phyloP scores from a whole-genome alignment of 2,329 filamentous ascomycete species.

The Talaromyces sp. region DNA sequence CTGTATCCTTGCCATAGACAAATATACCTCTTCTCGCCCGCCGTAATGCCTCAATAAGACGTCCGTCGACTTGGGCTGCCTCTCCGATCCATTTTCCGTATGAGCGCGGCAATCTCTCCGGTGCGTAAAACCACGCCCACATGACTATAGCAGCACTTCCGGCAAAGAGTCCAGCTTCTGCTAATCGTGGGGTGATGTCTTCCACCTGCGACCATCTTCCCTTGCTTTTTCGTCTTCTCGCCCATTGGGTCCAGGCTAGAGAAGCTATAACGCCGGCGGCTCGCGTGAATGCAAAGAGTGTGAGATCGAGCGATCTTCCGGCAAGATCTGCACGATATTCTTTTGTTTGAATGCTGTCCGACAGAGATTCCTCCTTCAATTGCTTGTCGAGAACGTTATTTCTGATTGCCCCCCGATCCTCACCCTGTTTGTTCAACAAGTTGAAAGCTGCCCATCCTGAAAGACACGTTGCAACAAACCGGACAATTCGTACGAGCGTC shows the following conservation, averaged over 20 bases:
- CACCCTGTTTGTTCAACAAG: conserved; percentile 46
- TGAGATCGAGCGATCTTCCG: conserved; percentile 77
- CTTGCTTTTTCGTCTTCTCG: conserved; percentile 31
- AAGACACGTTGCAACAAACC: conserved; percentile 48
- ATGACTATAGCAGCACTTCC: conserved; percentile 73
- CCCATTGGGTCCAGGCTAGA: conserved; percentile 60
- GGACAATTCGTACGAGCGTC: conserved; percentile 29
- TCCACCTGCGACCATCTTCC: conserved; percentile 41
- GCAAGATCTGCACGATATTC: conserved; percentile 47
- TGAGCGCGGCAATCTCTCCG: conserved; percentile 65
- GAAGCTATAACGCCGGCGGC: conserved; percentile 71
- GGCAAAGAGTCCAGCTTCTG: conserved; percentile 72
- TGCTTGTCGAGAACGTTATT: conserved; percentile 15
- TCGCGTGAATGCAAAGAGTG: conserved; percentile 71
- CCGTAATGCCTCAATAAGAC: conserved; percentile 72
- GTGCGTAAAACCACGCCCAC: conserved; percentile 84
- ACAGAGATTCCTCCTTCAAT: conserved; percentile 10
- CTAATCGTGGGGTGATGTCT: conserved; percentile 41
- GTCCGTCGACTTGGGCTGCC: conserved; percentile 70
- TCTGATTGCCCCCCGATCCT: conserved; percentile 22
- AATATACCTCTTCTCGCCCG: conserved; percentile 63
- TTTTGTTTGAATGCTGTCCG: conserved; percentile 18
- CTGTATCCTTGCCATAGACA: conserved; percentile 71
- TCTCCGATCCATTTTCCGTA: conserved; percentile 82
- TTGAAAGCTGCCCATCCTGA: conserved; percentile 52